A percentile compares a stretch with the other conserved stretches of the same genome.
Evolutionary conservation across 192 early-diverging fungal genomes (phyloP).

Genomic region (Gryganskiella cystojenkinii): DNA sequence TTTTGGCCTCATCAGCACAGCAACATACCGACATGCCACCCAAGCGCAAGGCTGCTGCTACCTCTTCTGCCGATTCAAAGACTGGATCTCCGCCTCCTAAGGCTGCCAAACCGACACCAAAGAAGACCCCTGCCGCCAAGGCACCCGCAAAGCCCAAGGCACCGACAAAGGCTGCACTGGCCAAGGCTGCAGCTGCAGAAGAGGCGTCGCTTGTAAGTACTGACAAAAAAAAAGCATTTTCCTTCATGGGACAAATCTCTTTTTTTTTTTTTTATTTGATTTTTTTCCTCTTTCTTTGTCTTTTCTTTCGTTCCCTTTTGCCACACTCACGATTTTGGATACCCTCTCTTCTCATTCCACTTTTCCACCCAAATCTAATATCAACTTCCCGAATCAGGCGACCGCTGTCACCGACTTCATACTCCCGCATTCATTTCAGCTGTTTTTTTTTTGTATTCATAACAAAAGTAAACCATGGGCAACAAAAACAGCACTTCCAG

Average conservation of each 20-base stretch:
- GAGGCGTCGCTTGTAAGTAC: too few relatives aligned
- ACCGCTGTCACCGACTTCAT: background rate
- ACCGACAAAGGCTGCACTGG: background rate
- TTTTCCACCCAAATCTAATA: background rate
- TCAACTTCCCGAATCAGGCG: background rate
- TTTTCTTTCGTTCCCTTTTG: background rate
- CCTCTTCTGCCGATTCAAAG: background rate
- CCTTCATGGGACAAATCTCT: too few relatives aligned
- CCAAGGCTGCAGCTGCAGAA: too few relatives aligned
- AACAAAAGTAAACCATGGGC: slow-evolving; percentile 22
- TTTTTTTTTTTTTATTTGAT: too few relatives aligned
- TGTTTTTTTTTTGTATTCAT: background rate
- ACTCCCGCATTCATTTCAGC: background rate
- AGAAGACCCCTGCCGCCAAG: background rate
- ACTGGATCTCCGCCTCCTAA: background rate
- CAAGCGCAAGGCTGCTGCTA: background rate
- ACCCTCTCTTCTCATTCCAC: background rate
- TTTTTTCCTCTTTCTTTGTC: background rate
- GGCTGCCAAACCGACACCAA: background rate
- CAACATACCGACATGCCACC: background rate
- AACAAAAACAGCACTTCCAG: slow-evolving; percentile 39
- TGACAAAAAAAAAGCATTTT: too few relatives aligned
- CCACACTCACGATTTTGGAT: background rate
- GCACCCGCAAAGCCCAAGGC: background rate
- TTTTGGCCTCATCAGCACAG: too few relatives aligned